Evolutionary conservation across 116 monocot species (phyloP).

Genomic region (Iris pallida): DNA sequence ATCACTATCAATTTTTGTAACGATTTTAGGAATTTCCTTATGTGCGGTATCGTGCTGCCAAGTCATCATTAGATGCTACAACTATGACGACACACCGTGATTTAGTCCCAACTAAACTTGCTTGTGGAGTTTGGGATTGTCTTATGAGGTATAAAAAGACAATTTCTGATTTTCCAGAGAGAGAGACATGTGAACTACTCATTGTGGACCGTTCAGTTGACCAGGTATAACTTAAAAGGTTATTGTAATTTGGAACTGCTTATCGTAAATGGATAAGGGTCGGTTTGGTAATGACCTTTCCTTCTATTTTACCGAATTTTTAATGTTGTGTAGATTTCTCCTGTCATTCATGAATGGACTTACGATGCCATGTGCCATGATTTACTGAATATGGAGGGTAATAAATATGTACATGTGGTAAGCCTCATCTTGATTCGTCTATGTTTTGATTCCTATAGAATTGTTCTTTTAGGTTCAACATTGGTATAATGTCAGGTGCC

Average conservation of each 20-base stretch:
- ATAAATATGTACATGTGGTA: conserved; percentile 92
- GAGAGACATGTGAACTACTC: conserved; percentile 89
- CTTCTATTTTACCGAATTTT: conserved; percentile 1
- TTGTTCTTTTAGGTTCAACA: conserved; percentile 3
- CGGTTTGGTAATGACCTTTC: background rate
- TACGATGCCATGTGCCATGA: conserved; percentile 99
- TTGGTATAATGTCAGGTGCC: conserved; percentile 41
- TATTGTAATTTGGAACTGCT: conserved; percentile 4
- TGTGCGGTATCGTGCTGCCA: conserved; percentile 85
- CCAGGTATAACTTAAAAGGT: conserved; percentile 42
- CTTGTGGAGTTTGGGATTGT: conserved; percentile 80
- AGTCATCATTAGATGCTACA: conserved; percentile 68
- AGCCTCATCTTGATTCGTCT: background rate
- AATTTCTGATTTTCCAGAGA: conserved; percentile 75
- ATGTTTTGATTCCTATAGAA: background rate
- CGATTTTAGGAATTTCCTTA: conserved; percentile 78
- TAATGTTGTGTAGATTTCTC: conserved; percentile 61
- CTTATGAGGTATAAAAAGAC: conserved; percentile 61
- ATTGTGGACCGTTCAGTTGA: conserved; percentile 92
- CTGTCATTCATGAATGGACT: conserved; percentile 98
- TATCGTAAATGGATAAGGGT: background rate
- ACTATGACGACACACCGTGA: conserved; percentile 67
- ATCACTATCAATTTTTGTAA: too few species aligned
- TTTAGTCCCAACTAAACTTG: conserved; percentile 91
- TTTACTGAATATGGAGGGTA: conserved; percentile 89